Base-by-base conservation (phyloP, 129 eudicot species). In the Flaveria sonorensis region DNA sequence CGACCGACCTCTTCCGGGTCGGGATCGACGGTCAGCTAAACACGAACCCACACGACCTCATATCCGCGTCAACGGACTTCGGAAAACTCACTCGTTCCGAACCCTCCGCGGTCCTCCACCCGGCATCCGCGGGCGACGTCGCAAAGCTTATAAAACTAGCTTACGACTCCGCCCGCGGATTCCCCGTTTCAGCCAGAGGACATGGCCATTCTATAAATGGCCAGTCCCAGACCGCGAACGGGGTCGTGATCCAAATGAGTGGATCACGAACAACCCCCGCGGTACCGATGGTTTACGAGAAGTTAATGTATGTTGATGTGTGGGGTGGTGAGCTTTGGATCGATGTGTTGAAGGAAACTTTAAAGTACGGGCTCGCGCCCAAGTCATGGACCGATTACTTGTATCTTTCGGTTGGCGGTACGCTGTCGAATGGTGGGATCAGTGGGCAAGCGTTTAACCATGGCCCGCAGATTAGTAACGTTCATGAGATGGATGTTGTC, bases 181-280 rank as follows among this genome's bases (percentile, higher is more conserved):
- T 89, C 71, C 8, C 84, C 1, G 89, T 93, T 8, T 93, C 98
- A 51, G 98, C 98, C 0, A 71, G 98, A 56, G 98, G 98, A 4
- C 98, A 93, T 77, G 98, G 98, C 26, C 98, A 93, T 74, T 93
- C 98, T 2, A 91, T 93, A 16, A 93, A 89, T 75, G 98, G 98
- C 21, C 98, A 93, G 77, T 88, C 98, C 4, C 88, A 83, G 76
- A 69, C 87, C 1, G 16, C 15, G 2, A 88, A 84, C n/a, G 98
- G 98, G 1, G 91, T 93, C 15, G 89, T 93, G 24, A 65, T 93
- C 30, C 73, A 91, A 72, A 93, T 93, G 98, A 87, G 81, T 43
- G 76, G 87, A 11, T 46, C 72, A 15, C 28, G 69, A 18, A 19
- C 69, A 32, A 10, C 15, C 40, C n/a, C 71, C 59, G 62, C 46